Conservation (phyloP, 2,329 filamentous ascomycete genomes). For the Trichoderma sp. region DNA sequence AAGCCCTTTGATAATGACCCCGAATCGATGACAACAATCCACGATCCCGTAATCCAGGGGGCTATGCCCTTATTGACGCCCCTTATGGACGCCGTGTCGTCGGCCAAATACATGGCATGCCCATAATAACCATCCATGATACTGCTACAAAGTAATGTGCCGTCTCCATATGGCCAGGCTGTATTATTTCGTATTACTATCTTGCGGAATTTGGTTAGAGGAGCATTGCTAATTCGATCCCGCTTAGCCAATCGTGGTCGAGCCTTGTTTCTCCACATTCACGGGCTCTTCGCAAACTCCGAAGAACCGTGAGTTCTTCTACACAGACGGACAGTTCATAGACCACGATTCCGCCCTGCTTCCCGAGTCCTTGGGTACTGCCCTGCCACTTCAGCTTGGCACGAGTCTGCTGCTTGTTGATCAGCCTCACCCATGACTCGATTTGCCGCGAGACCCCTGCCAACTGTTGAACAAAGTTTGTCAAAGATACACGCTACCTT, state of each 20-base stretch:
- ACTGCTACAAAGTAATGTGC: background rate
- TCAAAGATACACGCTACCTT: background rate
- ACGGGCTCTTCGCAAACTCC: conserved; percentile 8
- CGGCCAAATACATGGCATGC: background rate
- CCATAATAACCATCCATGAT: background rate
- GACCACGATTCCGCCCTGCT: background rate
- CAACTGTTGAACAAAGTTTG: conserved; percentile 2
- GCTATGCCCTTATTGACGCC: background rate
- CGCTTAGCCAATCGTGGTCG: conserved; percentile 13
- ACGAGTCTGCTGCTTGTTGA: background rate
- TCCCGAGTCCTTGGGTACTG: background rate
- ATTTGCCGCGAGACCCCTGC: background rate
- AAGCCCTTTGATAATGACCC: background rate
- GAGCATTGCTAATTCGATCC: conserved; percentile 6
- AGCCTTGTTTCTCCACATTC: background rate
- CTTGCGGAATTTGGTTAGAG: conserved; percentile 10
- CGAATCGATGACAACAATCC: background rate
- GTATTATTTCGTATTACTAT: background rate
- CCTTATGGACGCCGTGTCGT: background rate
- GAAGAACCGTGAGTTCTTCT: background rate
- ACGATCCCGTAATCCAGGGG: background rate
- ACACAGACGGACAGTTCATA: background rate
- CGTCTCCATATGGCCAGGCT: background rate
- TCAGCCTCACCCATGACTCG: conserved; percentile 18
- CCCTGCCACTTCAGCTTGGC: background rate